Evolutionary conservation across 2,329 filamentous ascomycete species (phyloP).

Genomic region (Trichoderma endophyticum): DNA sequence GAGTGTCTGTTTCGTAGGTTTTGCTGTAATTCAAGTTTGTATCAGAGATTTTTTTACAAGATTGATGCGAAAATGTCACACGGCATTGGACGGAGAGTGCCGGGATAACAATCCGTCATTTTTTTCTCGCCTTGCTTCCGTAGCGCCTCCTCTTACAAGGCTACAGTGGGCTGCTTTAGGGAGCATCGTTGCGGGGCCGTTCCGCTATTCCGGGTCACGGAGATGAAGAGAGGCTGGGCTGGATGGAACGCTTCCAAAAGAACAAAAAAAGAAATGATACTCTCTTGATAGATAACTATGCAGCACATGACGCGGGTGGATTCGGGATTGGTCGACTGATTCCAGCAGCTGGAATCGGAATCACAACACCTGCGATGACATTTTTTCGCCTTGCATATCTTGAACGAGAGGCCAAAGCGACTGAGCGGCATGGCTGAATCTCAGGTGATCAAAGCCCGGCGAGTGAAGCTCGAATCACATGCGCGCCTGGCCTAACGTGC

Average conservation of each 20-base stretch:
- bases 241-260: background rate
- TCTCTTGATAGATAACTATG: background rate
- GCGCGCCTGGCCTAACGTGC: constrained; percentile 4
- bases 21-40: background rate
- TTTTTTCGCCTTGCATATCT: background rate
- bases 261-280: background rate
- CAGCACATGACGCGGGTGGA: background rate
- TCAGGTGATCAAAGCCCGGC: background rate
- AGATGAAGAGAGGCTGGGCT: background rate
- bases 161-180: constrained; percentile 10
- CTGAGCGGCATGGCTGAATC: background rate
- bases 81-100: constrained; percentile 6
- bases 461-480: constrained; percentile 13
- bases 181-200: constrained; percentile 18
- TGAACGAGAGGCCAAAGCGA: background rate
- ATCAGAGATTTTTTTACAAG: background rate
- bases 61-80: background rate
- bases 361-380: background rate
- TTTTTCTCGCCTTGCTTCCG: background rate
- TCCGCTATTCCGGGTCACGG: constrained; percentile 15
- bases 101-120: background rate
- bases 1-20: background rate
- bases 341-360: background rate
- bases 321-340: background rate
- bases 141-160: background rate